These are phyloP conservation scores for Nakazawaea wickerhamii DNA, from an alignment of 805 yeast genomes.

Conservation along the genomic window DNA sequence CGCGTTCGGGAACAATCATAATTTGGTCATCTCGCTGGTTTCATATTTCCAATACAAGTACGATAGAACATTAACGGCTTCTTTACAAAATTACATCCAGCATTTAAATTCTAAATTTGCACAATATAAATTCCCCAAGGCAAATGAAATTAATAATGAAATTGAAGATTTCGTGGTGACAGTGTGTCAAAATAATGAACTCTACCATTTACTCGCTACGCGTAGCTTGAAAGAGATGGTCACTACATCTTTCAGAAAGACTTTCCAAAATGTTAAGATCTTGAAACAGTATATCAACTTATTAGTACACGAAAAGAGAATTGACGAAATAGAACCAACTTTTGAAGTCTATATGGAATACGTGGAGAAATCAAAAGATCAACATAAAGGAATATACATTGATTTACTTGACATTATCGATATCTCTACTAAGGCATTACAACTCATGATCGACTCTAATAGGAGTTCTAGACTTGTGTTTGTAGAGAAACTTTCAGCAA, in stretches of 20 bases:
- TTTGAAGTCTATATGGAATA: slow-evolving; percentile 39
- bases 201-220: slow-evolving; percentile 3
- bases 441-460: slow-evolving; percentile 16
- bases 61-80: neutral
- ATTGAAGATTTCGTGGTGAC: slow-evolving; percentile 9
- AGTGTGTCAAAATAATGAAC: slow-evolving; percentile 1
- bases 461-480: neutral
- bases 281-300: slow-evolving; percentile 29
- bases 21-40: slow-evolving; percentile 7
- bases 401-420: slow-evolving; percentile 32
- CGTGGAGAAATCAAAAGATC: slow-evolving; percentile 29
- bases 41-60: slow-evolving; percentile 1
- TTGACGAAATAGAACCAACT: slow-evolving; percentile 23
- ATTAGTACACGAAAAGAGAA: slow-evolving; percentile 19
- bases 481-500: slow-evolving; percentile 1
- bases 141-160: slow-evolving; percentile 5
- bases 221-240: slow-evolving; percentile 1
- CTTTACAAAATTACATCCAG: slow-evolving; percentile 1
- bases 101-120: neutral
- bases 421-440: slow-evolving; percentile 18
- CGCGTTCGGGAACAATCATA: slow-evolving; percentile 3
- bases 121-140: slow-evolving; percentile 6
- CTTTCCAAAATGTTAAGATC: slow-evolving; percentile 40
- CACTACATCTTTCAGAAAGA: slow-evolving; percentile 19
- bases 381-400: slow-evolving; percentile 27